Evolutionary conservation across 805 yeast species (phyloP), one percentile per base, ranked within the genome.

Genomic region (Isabelozyma rhagii): DNA sequence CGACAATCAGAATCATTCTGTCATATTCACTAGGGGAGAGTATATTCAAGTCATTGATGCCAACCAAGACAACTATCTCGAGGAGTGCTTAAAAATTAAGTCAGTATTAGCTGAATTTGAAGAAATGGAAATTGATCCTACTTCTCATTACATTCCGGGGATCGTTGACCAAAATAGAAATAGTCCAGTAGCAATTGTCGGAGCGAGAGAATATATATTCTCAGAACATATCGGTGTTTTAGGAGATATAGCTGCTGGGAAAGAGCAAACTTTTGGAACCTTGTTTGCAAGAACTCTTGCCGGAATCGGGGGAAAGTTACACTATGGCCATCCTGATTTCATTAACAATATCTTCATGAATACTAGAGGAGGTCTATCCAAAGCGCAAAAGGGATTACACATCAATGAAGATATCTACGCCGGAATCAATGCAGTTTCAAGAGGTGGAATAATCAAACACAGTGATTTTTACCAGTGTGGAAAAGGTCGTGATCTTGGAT

Each of bases 381-480:
- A 92, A 66, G 97, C 97, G 1, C 98, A 92, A 67, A 89, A 85
- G 64, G 96, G 97, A 10, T 73, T 92, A 50, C 98, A 92, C 66
- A 71, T 92, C 62, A 92, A 92, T 71, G 97, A 92, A 65, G 98
- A 92, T 74, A 93, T 92, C 39, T 92, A 87, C 68, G 97, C 97
- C 17, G 98, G 98, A 44, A 93, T 92, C 87, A 89, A 75, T 53
- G 97, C 96, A 0, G 64, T 88, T 55, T 74, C 88, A 60, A 80
- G 98, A 51, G 97, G 97, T 41, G 98, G 97, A 1, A 78, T 93
- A 57, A 92, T 92, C 53, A 92, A 92, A 71, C 98, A 93, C 66
- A 88, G 97, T 68, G 98, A 93, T 62, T 93, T 87, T 68, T 91
- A 84, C 68, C 98, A 93, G 67, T 93, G 98, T 69, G 98, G 98